Evolutionary conservation across 129 eudicot genomes (phyloP), one percentile per base, ranked within the genome.

Genomic region (Silybum marianum): DNA sequence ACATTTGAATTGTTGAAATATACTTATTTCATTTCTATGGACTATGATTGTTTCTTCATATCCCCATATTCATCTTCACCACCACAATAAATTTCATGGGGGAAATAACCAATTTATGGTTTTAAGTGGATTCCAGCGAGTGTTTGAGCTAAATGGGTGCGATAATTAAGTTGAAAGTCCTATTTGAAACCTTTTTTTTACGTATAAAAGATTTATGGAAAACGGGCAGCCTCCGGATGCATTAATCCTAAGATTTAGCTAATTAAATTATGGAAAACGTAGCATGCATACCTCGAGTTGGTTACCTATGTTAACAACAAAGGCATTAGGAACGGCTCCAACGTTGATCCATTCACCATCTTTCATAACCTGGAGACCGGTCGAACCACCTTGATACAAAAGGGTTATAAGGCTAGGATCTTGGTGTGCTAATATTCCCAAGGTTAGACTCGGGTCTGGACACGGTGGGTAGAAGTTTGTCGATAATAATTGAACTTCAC

Each of bases 371-470:
- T 94, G 97, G 26, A 94, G 97, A 2, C 97, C 97, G 6, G 79
- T 63, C 1, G 83, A 77, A 42, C 79, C 79, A 25, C 83, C 89
- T 83, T 89, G 93, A 73, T 82, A 81, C 16, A 89, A 81, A 34
- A 89, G 67, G 30, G 90, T 86, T 72, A 91, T 81, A 40, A 91
- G 79, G 84, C 90, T 87, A 14, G 93, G 90, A 73, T 92, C 97
- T 62, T 74, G 58, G 82, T 92, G 98, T 25, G 76, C 85, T 65
- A 85, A 34, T 71, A 90, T 36, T 51, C 97, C 97, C 80, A 92
- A 69, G 10, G 97, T 86, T 26, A 87, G 74, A 83, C 88, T 94
- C 24, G 98, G 98, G 83, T 94, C 91, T 2, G 98, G 97, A 79
- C 98, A 91, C 0, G 93, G 93, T 1, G 96, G 98, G 81, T 94